Base-by-base conservation (phyloP, 2,329 filamentous ascomycete species). In the Alternaria gansuensis region DNA sequence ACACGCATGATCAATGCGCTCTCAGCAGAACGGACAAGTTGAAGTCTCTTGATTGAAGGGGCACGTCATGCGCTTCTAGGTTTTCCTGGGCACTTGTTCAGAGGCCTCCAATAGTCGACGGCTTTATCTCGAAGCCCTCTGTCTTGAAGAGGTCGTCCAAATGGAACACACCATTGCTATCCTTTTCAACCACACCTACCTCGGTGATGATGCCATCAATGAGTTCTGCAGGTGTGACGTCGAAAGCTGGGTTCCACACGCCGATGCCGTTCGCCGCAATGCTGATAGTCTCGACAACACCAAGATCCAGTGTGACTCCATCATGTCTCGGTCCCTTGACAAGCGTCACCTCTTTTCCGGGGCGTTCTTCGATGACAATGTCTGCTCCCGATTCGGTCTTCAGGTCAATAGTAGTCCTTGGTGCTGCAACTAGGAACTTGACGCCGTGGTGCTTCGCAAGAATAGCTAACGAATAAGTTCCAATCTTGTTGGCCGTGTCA, bases 401-500 rank as follows among this genome's bases (percentile, higher is more conserved):
- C 31, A 97, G 81, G 73, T 99, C 95, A 67, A 99, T 95, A 56
- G 92, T 97, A 2, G 95, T 99, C 6, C 93, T 91, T 0, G 95
- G 95, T 0, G 95, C 95, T 0, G 95, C 95, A 29, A 99, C 93
- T 9, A 99, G 85, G 75, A 99, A 99, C 77, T 94, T 96, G 72
- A 98, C 85, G 17, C 91, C 91, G 71, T 99, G 95, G 72, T 93
- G 83, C 65, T 85, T 88, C 23, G 95, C 95, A 29, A 97, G 84
- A n/a, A 98, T 93, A 3, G 95, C 93, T 4, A 99, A 85, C 54
- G 89, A 86, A 76, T 99, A 98, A 0, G 95, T 99, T 51, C 95
- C 95, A 62, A 99, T 96, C 82, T 99, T 99, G 82, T 99, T 99
- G 55, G 95, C 95, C 0, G 95, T 98, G 79, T 99, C 95, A 29